Conservation (phyloP, 148 eudicot genomes). For the Silene uniflora region DNA sequence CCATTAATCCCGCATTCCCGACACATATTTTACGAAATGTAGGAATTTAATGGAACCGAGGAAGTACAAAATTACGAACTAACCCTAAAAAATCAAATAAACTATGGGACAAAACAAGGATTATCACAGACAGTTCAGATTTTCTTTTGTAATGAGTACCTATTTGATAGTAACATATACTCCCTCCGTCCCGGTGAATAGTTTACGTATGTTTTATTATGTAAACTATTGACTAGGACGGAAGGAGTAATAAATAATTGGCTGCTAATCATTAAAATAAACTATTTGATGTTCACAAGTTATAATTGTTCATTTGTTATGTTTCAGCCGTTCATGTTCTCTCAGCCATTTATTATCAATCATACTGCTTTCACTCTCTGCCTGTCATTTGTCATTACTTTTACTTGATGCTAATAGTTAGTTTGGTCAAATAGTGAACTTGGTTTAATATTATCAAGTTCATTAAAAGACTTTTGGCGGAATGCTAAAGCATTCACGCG, state of each 20-base stretch:
- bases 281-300: conserved; percentile 3
- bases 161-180: not conserved
- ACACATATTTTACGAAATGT: not conserved
- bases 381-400: not conserved
- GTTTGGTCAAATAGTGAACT: not conserved
- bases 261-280: not conserved
- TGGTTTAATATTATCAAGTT: not conserved
- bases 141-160: not conserved
- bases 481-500: conserved; percentile 1
- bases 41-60: not conserved
- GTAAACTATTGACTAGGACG: too few species aligned
- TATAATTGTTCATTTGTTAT: not conserved
- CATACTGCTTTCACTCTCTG: not conserved
- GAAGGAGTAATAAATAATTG: conserved; percentile 8
- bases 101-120: not conserved
- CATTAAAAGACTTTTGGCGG: not conserved
- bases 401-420: not conserved
- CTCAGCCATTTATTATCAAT: not conserved
- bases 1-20: too few species aligned
- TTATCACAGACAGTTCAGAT: not conserved
- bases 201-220: too few species aligned
- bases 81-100: not conserved
- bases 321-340: not conserved
- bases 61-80: not conserved
- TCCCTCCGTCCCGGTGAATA: too few species aligned